Conservation (phyloP, 164 flowering plant species). For the Tinospora cordifolia region DNA sequence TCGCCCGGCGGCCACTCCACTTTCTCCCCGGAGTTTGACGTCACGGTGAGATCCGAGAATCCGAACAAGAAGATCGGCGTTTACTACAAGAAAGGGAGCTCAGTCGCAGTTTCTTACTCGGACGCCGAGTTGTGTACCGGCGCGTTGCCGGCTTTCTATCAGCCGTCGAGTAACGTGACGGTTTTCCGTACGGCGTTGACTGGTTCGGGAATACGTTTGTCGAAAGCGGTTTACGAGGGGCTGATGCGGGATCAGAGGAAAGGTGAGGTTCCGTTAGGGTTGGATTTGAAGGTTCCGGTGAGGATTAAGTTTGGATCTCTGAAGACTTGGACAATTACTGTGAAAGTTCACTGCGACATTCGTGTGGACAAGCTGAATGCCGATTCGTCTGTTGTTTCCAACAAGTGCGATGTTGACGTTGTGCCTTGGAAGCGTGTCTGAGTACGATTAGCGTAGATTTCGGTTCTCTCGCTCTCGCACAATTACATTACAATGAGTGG, state of each 20-base stretch:
- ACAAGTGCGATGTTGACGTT: conserved; percentile 45
- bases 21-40: conserved; percentile 59
- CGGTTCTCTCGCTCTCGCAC: background rate
- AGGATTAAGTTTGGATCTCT: conserved; percentile 56
- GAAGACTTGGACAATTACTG: conserved; percentile 64
- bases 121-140: conserved; percentile 41
- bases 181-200: conserved; percentile 39
- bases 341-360: conserved; percentile 54
- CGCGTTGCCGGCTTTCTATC: conserved; percentile 52
- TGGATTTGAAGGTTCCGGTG: conserved; percentile 53
- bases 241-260: conserved; percentile 22
- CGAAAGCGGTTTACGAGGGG: conserved; percentile 14
- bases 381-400: conserved; percentile 39
- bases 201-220: conserved; percentile 34
- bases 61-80: conserved; percentile 63
- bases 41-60: conserved; percentile 51
- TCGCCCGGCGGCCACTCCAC: conserved; percentile 9
- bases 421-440: conserved; percentile 10
- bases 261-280: conserved; percentile 44
- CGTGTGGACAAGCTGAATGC: conserved; percentile 48
- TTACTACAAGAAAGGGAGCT: conserved; percentile 47
- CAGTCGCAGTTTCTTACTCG: conserved; percentile 35
- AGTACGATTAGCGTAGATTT: background rate
- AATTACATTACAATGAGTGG: background rate
- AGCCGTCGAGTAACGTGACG: conserved; percentile 66